Base-by-base conservation (phyloP, 768 basidiomycete genomes). In the Podaxis carcinomalis region DNA sequence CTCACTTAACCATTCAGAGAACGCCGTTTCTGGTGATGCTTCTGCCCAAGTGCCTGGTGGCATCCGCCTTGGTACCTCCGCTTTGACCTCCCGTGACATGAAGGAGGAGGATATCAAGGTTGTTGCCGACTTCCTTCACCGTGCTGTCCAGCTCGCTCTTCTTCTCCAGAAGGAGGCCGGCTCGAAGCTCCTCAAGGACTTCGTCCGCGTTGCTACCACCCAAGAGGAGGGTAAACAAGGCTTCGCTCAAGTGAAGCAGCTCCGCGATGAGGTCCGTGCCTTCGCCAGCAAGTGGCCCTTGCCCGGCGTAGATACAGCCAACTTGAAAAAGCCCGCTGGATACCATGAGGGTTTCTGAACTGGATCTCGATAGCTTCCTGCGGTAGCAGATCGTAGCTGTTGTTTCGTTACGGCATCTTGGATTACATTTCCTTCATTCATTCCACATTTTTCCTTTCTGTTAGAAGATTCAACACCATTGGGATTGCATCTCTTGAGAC, bases 1-100 rank as follows among this genome's bases (percentile, higher is more conserved):
- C n/a, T 27, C 25, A 53, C 3, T 9, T 19, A 19, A 19, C 32
- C 32, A 21, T 51, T 13, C 67, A 92, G 91, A 98, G 78, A 98
- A 98, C 75, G 93, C 95, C 51, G 96, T 98, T 51, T 95, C 94
- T 32, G 96, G 95, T 67, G 96, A 98, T 74, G 89, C 89, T 44
- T 96, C 93, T 54, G 97, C 96, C 0, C 92, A 94, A 73, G 91
- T 90, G 1, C 96, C 96, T 50, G 97, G 96, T 67, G 97, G 97
- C 66, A 95, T 99, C 71, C 93, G 97, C 65, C 85, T 99, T 66
- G 97, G 97, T 62, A 93, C 93, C 36, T 87, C 95, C 23, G 94
- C 96, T 10, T 75, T 99, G 39, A 98, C 97, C 3, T 97, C 95
- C 53, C 93, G 96, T 66, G 81, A 95, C 76, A 94, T 99, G 94